Conservation (phyloP, 306 rosid species). For the Prunus mongolica region DNA sequence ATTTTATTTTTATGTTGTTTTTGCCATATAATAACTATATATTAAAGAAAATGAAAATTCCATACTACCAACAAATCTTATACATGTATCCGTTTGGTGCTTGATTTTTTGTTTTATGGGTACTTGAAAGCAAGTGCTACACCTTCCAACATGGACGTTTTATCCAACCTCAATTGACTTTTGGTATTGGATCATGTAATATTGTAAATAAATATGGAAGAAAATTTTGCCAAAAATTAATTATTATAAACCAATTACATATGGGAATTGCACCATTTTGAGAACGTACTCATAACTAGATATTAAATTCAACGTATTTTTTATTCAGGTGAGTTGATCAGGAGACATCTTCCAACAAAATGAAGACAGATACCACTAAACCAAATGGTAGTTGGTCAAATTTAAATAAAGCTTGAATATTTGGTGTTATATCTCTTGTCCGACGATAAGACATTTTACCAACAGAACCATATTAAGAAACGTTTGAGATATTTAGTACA, state of each 20-base stretch:
- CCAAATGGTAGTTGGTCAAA: no score
- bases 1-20: no score
- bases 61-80: background rate
- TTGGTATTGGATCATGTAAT: background rate
- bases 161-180: slow-evolving; percentile 37
- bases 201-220: background rate
- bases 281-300: no score
- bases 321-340: no score
- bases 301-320: no score
- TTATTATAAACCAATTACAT: no score
- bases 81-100: background rate
- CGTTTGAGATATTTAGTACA: no score
- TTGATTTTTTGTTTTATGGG: background rate
- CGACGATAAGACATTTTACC: background rate
- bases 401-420: no score
- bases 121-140: slow-evolving; percentile 34
- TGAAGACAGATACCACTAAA: no score
- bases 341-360: no score
- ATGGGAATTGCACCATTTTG: no score
- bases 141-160: slow-evolving; percentile 54
- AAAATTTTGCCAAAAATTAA: background rate
- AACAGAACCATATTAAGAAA: background rate
- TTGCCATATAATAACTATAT: background rate
- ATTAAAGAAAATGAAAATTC: no score
- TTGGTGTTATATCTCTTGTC: background rate